Conservation (phyloP, 2,329 filamentous ascomycete genomes). For the Nigrograna mackinnonii region DNA sequence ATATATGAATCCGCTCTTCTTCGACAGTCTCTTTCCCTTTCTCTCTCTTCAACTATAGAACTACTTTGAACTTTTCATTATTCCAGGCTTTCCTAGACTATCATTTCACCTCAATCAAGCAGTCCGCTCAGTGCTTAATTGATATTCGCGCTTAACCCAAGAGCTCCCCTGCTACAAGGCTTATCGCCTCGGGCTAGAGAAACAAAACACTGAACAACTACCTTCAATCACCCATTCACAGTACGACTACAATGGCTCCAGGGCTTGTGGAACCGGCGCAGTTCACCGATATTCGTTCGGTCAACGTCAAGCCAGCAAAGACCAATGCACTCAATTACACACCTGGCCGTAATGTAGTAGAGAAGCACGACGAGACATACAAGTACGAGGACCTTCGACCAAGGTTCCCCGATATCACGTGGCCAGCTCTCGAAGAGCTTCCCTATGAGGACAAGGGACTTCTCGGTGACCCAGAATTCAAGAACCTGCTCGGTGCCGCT, state of each 20-base stretch:
- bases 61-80: background rate
- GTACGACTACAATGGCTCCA: constrained; percentile 32
- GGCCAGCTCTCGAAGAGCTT: constrained; percentile 53
- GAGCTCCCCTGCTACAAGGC: background rate
- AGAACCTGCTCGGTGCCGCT: constrained; percentile 55
- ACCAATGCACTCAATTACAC: constrained; percentile 43
- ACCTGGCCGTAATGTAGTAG: constrained; percentile 52
- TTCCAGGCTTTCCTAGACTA: background rate
- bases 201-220: background rate
- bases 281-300: constrained; percentile 10
- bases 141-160: background rate
- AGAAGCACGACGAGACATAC: constrained; percentile 52
- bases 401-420: constrained; percentile 57
- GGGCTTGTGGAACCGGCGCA: constrained; percentile 34
- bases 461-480: constrained; percentile 58
- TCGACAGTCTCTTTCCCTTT: background rate
- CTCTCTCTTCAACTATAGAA: background rate
- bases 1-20: background rate
- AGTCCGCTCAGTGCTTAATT: background rate
- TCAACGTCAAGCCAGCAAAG: constrained; percentile 20
- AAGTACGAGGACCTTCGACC: constrained; percentile 57
- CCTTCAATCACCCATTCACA: background rate
- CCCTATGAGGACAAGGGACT: constrained; percentile 59
- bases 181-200: background rate
- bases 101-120: background rate